phyloP scores from a whole-genome alignment of 2,329 filamentous ascomycete species.

The Epichloe aotearoae region DNA sequence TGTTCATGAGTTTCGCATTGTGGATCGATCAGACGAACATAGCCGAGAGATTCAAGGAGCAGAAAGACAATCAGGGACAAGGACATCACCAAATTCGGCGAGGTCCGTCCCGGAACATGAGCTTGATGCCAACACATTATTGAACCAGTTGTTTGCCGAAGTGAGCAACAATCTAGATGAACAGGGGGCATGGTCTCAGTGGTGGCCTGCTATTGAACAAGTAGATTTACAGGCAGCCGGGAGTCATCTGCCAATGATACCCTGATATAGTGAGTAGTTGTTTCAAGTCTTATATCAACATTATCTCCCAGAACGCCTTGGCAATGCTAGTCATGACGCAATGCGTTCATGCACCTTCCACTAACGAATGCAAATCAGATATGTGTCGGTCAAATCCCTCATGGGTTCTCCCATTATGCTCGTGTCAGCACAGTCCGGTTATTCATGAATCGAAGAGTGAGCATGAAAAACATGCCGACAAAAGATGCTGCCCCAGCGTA shows the following conservation, averaged over 20 bases:
- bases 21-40: conserved; percentile 19
- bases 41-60: conserved; percentile 17
- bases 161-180: conserved; percentile 15
- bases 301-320: background rate
- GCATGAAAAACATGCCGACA: conserved; percentile 9
- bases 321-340: background rate
- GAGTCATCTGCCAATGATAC: background rate
- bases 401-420: background rate
- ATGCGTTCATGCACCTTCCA: background rate
- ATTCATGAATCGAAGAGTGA: conserved; percentile 6
- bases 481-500: conserved; percentile 16
- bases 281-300: background rate
- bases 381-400: too few relatives aligned
- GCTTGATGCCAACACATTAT: conserved; percentile 11
- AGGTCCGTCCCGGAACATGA: background rate
- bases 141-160: conserved; percentile 13
- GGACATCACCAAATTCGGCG: background rate
- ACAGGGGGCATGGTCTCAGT: conserved; percentile 15
- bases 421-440: conserved; percentile 2
- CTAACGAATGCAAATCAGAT: too few relatives aligned
- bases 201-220: conserved; percentile 14
- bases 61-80: conserved; percentile 6
- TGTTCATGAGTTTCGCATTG: conserved; percentile 17
- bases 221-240: conserved; percentile 7
- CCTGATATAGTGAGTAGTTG: background rate